Evolutionary conservation across 2,329 filamentous ascomycete species (phyloP), one percentile per base, ranked within the genome.

Genomic region (Colletotrichum graminicola): DNA sequence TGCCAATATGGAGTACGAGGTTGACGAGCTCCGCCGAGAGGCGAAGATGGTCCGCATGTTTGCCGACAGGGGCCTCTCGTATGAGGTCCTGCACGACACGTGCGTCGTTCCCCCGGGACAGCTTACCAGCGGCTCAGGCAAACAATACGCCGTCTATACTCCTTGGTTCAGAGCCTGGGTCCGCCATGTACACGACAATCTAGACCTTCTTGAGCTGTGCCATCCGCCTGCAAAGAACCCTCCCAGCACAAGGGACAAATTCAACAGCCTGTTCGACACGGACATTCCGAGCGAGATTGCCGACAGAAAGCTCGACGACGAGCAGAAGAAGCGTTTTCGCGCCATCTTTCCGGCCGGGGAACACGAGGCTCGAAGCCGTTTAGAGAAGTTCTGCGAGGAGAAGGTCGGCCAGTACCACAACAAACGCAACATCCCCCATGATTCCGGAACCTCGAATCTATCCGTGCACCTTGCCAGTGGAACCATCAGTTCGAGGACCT

Each of bases 1-100:
- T 76, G 90, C 92, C 59, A 97, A 97, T 77, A 89, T 94, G 68
- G 94, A 97, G 79, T 97, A 97, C 76, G 95, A 97, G 79, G 94
- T 97, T 0, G 95, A 98, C 77, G 95, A 97, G 81, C 81, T 97
- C 69, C 86, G 94, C 54, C 86, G 94, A 7, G 95, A 98, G 76
- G 89, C 90, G 1, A 84, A 84, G 36, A 81, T 97, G 76, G 86
- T 93, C 1, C 86, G 83, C 36, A 79, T 85, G 51, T 88, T 92
- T 71, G 81, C 91, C 1, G 85, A 90, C 21, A 87, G 87, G 16
- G 91, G 89, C 0, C 88, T 95, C 57, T 85, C 87, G 1, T 90
- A 97, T 75, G 87, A 91, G n/a, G 88, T 91, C 0, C 85, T 92
- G 1, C 93, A 95, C 72, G 95, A 97, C 79, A 93, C 92, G 5